phyloP scores from a whole-genome alignment of 2,329 filamentous ascomycete genomes.

The Fusarium sp. region DNA sequence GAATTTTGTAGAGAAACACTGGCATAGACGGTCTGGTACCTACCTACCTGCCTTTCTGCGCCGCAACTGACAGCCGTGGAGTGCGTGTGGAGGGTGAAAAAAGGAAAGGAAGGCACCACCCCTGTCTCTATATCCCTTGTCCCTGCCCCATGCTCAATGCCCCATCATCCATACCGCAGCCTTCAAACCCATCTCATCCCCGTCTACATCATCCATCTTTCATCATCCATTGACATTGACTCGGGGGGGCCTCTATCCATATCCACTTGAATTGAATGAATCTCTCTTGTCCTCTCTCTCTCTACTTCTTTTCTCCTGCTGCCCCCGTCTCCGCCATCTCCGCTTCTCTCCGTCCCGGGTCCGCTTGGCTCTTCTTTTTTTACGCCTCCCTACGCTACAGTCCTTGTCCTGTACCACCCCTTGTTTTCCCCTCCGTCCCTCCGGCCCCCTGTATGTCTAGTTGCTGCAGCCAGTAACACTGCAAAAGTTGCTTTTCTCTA shows the following conservation, averaged over 20 bases:
- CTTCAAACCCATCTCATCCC: constrained; percentile 28
- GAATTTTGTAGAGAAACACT: background rate
- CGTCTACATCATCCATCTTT: constrained; percentile 23
- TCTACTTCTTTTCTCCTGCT: background rate
- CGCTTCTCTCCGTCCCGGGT: constrained; percentile 18
- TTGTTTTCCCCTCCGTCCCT: constrained; percentile 29
- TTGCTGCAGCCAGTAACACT: constrained; percentile 26
- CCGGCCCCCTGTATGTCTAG: constrained; percentile 18
- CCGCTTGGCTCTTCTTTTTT: constrained; percentile 21
- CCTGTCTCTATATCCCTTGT: constrained; percentile 35
- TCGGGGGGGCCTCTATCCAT: background rate
- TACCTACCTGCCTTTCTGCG: no score
- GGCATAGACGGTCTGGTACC: constrained; percentile 5
- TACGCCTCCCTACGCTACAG: constrained; percentile 25
- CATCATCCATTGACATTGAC: constrained; percentile 27
- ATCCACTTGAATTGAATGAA: constrained; percentile 10
- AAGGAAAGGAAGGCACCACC: constrained; percentile 26
- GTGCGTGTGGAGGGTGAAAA: constrained; percentile 17
- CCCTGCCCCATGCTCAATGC: constrained; percentile 42
- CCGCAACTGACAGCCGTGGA: constrained; percentile 36
- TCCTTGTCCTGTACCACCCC: constrained; percentile 31
- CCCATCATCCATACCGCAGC: constrained; percentile 34
- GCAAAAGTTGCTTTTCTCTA: constrained; percentile 35
- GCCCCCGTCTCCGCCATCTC: constrained; percentile 9
- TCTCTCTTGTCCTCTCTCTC: background rate